phyloP scores from a whole-genome alignment of 768 basidiomycete species.

The Boletus rubescentipes region DNA sequence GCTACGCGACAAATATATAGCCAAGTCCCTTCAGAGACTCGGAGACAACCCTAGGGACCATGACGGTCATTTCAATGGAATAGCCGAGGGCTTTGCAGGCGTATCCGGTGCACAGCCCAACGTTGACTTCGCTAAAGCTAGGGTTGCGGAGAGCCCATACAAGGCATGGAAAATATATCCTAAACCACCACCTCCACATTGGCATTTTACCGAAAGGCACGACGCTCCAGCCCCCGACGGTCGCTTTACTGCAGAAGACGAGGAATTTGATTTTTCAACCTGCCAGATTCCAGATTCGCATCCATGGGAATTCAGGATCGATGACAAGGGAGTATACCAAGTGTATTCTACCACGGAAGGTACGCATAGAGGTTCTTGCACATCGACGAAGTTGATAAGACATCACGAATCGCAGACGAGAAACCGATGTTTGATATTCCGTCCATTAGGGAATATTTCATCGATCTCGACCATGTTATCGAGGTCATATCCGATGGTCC shows the following conservation, averaged over 20 bases:
- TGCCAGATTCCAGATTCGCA: conserved; percentile 71
- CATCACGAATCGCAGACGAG: conserved; percentile 30
- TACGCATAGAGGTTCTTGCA: background rate
- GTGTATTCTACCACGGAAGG: conserved; percentile 51
- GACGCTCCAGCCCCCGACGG: conserved; percentile 44
- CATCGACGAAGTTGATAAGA: background rate
- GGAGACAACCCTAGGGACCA: conserved; percentile 95
- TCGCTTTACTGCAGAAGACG: conserved; percentile 25
- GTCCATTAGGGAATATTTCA: conserved; percentile 89
- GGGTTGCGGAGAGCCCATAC: conserved; percentile 33
- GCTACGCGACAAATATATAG: conserved; percentile 94
- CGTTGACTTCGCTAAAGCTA: conserved; percentile 36
- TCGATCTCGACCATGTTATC: conserved; percentile 91
- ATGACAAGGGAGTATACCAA: conserved; percentile 89
- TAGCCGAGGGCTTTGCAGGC: conserved; percentile 60
- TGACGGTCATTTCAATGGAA: conserved; percentile 72
- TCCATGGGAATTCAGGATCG: conserved; percentile 67
- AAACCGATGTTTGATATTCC: conserved; percentile 78
- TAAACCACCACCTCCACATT: conserved; percentile 89
- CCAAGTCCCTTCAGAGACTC: conserved; percentile 81
- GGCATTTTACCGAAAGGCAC: conserved; percentile 76
- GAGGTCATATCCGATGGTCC: conserved; percentile 93
- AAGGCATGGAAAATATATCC: conserved; percentile 89
- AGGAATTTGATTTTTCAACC: conserved; percentile 69
- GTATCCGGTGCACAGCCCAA: conserved; percentile 71